Conservation (phyloP, 2,329 filamentous ascomycete species). For the Tricladium varicosporioides region DNA sequence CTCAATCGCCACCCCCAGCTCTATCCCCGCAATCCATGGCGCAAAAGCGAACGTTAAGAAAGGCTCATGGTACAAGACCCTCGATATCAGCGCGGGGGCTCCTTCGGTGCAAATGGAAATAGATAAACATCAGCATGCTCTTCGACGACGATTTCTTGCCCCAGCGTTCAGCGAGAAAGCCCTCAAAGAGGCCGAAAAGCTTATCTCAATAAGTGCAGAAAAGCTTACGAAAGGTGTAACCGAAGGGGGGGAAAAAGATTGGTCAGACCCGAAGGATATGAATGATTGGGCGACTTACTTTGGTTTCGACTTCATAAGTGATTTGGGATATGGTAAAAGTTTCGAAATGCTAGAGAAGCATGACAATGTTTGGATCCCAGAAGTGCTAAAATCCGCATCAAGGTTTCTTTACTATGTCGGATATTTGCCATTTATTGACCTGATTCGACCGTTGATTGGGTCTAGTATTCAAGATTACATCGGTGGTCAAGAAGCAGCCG, state of each 20-base stretch:
- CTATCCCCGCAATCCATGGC: conserved; percentile 10
- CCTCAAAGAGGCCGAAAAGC: conserved; percentile 31
- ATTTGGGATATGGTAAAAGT: conserved; percentile 43
- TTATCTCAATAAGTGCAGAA: conserved; percentile 16
- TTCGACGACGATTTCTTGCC: conserved; percentile 23
- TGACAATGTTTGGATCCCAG: conserved; percentile 14
- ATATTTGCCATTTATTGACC: conserved; percentile 15
- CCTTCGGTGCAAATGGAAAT: conserved; percentile 17
- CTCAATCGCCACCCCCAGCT: conserved; percentile 8
- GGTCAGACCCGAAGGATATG: conserved; percentile 23
- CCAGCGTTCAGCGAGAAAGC: conserved; percentile 34
- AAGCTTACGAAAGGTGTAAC: conserved; percentile 6
- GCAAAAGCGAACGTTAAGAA: conserved; percentile 21
- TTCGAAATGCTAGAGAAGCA: conserved; percentile 34
- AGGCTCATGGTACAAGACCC: conserved; percentile 17
- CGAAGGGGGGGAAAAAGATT: conserved; percentile 13
- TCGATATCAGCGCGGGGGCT: conserved; percentile 13
- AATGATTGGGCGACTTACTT: conserved; percentile 36
- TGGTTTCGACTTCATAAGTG: conserved; percentile 40
- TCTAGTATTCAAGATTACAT: conserved; percentile 10
- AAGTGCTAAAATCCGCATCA: conserved; percentile 11
- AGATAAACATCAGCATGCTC: conserved; percentile 11
- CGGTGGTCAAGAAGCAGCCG: conserved; percentile 11
- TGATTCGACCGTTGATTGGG: conserved; percentile 13
- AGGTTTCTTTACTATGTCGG: conserved; percentile 16